Percentiles rank a stretch among this genome's conserved stretches.
phyloP scores from a whole-genome alignment of 1,284 basidiomycete genomes.

The Ustilago curta region DNA sequence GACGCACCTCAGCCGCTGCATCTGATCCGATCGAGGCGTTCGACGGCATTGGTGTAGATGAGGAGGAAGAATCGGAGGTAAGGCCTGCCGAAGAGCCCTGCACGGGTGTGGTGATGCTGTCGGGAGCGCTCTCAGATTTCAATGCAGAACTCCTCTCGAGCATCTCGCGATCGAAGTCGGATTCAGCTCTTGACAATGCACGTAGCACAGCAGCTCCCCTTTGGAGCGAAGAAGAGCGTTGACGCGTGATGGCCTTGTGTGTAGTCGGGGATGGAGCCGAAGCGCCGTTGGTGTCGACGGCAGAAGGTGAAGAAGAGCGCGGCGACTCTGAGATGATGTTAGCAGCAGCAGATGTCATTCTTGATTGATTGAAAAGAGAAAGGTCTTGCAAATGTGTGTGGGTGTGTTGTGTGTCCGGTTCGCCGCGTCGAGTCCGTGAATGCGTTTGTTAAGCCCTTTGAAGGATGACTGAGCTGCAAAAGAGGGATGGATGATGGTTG shows the following conservation, averaged over 20 bases:
- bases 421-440: too few species aligned
- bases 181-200: constrained; percentile 60
- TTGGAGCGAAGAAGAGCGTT: constrained; percentile 62
- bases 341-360: constrained; percentile 29
- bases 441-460: background rate
- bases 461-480: background rate
- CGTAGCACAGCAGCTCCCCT: constrained; percentile 66
- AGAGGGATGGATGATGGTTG: constrained; percentile 1
- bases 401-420: too few species aligned
- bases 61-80: background rate
- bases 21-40: constrained; percentile 4
- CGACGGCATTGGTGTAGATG: constrained; percentile 1
- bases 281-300: constrained; percentile 2
- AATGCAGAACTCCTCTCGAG: constrained; percentile 19
- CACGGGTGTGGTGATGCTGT: constrained; percentile 21
- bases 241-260: constrained; percentile 26
- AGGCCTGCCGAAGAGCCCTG: constrained; percentile 6
- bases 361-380: background rate
- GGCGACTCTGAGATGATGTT: constrained; percentile 38
- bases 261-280: constrained; percentile 16
- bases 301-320: constrained; percentile 31
- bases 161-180: constrained; percentile 53
- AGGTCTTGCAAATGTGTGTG: background rate
- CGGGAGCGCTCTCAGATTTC: constrained; percentile 14
- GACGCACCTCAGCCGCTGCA: constrained; percentile 15